phyloP scores from a whole-genome alignment of 2,329 filamentous ascomycete species.

The Dactylellina parvicollis region DNA sequence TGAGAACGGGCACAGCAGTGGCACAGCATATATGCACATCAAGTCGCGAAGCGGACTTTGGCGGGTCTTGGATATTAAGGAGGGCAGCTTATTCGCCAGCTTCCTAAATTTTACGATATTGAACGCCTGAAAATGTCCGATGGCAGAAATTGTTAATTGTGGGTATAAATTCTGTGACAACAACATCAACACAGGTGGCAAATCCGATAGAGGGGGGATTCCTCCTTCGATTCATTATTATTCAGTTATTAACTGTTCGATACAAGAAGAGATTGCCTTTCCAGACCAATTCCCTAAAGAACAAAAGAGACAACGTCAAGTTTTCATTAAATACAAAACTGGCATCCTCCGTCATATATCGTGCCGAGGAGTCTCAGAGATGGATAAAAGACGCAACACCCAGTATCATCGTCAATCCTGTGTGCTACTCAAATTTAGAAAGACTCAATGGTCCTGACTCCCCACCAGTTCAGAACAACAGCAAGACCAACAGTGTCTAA shows the following conservation, averaged over 20 bases:
- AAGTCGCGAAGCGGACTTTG: too few species aligned
- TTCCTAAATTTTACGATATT: too few species aligned
- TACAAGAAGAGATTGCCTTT: background rate
- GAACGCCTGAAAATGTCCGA: too few species aligned
- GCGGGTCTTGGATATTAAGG: too few species aligned
- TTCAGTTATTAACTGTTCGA: background rate
- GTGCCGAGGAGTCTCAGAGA: background rate
- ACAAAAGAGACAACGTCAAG: background rate
- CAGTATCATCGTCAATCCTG: background rate
- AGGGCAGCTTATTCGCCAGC: too few species aligned
- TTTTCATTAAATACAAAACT: conserved; percentile 3
- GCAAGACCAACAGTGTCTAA: conserved; percentile 50
- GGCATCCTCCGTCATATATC: background rate
- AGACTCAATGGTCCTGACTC: conserved; percentile 49
- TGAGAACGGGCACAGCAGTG: too few species aligned
- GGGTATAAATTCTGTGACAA: too few species aligned
- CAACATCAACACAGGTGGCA: too few species aligned
- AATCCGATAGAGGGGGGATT: background rate
- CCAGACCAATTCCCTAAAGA: background rate
- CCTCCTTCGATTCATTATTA: background rate
- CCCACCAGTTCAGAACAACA: conserved; percentile 52
- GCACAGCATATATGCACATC: too few species aligned
- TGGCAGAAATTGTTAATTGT: too few species aligned
- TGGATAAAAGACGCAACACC: background rate
- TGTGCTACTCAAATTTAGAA: conserved; percentile 25